These are phyloP conservation scores for Cercospora sojina DNA, from an alignment of 2,329 filamentous ascomycete species.

Conservation along the genomic window DNA sequence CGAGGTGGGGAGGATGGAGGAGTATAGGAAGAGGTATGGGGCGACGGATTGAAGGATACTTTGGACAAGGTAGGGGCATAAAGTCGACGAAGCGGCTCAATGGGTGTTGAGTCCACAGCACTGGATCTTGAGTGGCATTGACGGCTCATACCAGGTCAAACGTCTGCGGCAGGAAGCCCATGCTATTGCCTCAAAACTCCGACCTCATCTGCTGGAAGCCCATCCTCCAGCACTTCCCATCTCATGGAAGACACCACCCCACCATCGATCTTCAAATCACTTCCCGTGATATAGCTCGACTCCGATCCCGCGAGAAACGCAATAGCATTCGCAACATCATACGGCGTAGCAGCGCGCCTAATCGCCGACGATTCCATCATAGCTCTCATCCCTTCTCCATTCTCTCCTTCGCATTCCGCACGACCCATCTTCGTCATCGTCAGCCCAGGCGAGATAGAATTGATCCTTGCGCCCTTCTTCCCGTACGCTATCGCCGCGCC, in stretches of 20 bases:
- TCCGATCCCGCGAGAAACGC: constrained; percentile 10
- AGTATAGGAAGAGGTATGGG: constrained; percentile 59
- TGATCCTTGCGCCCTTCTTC: constrained; percentile 12
- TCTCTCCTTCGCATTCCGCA: constrained; percentile 2
- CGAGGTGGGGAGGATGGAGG: constrained; percentile 61
- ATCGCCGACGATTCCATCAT: not conserved
- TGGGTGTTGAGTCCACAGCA: not conserved
- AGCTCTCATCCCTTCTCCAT: not conserved
- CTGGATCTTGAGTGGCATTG: not conserved
- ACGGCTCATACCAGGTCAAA: not conserved
- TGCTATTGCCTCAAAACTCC: not conserved
- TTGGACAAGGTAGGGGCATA: not conserved
- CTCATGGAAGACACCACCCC: constrained; percentile 3
- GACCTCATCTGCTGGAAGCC: not conserved
- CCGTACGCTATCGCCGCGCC: constrained; percentile 5
- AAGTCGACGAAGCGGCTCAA: not conserved
- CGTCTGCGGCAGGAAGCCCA: not conserved
- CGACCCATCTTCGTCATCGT: constrained; percentile 16
- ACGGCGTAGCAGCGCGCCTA: constrained; percentile 5
- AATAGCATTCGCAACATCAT: constrained; percentile 12
- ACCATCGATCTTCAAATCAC: constrained; percentile 15
- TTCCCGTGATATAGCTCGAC: constrained; percentile 9
- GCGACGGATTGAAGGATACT: constrained; percentile 30
- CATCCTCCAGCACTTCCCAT: not conserved
- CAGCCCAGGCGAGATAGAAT: constrained; percentile 12